Evolutionary conservation across 768 basidiomycete genomes (phyloP), one percentile per base, ranked within the genome.

Genomic region (Boletus speciosus): DNA sequence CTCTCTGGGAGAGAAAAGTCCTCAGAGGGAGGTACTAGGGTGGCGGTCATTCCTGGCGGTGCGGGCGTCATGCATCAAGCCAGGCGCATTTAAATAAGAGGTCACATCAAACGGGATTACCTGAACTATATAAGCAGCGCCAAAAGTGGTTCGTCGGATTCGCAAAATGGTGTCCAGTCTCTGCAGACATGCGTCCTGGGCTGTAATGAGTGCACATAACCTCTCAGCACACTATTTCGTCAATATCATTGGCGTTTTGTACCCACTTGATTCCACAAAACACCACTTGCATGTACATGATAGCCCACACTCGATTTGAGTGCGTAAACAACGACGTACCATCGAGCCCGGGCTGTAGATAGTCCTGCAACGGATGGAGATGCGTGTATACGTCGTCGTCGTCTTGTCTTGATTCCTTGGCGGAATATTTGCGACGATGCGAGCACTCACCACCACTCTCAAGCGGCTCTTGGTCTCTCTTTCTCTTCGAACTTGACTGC

Each of bases 181-280:
- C 75, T 0, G 87, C 84, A 0, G 90, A 91, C 65, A 73, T 78
- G 57, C 78, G 69, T 1, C 89, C 90, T 3, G 87, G 87, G 62
- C 86, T 90, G 31, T 48, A 49, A 47, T 1, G 32, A 10, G 16
- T 3, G n/a, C 10, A 23, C 6, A 23, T 23, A 34, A 2, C n/a
- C 44, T 16, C 27, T 55, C 35, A 56, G 31, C 36, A 49, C n/a
- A 46, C 35, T 32, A 21, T n/a, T 46, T 38, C 14, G 19, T 7
- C 7, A 5, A 16, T 6, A 34, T 44, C 4, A 6, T 10, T 9
- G 2, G 16, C 23, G 15, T 7, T n/a, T 11, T 16, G 45, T 15
- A 57, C 77, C 50, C 57, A 90, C 90, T 92, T 94, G 46, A 93
- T 90, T 8, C 92, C 91, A 62, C 89, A 92, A 59, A 93, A 91